Evolutionary conservation across 139 green algal genomes (phyloP).

Genomic region (Chlorokybus atmophyticus): DNA sequence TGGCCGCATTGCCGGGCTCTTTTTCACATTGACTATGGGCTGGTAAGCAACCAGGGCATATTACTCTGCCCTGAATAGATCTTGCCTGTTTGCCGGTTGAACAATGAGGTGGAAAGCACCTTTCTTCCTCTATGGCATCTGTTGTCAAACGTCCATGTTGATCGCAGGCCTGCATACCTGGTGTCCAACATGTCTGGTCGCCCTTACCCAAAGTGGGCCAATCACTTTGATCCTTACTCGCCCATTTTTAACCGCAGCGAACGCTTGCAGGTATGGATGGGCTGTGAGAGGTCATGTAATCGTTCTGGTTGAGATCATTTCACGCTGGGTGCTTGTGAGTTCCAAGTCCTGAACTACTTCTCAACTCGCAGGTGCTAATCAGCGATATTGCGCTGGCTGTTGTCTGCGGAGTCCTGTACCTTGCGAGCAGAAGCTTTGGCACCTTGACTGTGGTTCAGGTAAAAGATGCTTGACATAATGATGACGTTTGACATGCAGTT

Average conservation of each 20-base stretch:
- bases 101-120: no score
- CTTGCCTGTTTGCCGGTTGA: no score
- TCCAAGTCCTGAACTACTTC: no score
- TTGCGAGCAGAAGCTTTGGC: slow-evolving; percentile 36
- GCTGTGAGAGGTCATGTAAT: no score
- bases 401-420: slow-evolving; percentile 36
- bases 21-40: slow-evolving; percentile 47
- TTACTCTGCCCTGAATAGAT: no score
- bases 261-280: slow-evolving; percentile 44
- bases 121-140: no score
- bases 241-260: slow-evolving; percentile 76
- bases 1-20: slow-evolving; percentile 29
- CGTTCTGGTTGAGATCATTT: no score
- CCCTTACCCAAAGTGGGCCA: slow-evolving; percentile 49
- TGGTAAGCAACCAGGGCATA: no score
- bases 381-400: slow-evolving; percentile 43
- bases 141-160: no score
- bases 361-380: slow-evolving; percentile 31
- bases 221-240: slow-evolving; percentile 75
- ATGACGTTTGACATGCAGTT: no score
- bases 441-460: no score
- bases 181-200: slow-evolving; percentile 53
- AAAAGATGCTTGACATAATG: no score
- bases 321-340: slow-evolving; percentile 2
- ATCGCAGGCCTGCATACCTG: slow-evolving; percentile 67